phyloP scores from a whole-genome alignment of 345 rosid species.

The Camelina laxa region DNA sequence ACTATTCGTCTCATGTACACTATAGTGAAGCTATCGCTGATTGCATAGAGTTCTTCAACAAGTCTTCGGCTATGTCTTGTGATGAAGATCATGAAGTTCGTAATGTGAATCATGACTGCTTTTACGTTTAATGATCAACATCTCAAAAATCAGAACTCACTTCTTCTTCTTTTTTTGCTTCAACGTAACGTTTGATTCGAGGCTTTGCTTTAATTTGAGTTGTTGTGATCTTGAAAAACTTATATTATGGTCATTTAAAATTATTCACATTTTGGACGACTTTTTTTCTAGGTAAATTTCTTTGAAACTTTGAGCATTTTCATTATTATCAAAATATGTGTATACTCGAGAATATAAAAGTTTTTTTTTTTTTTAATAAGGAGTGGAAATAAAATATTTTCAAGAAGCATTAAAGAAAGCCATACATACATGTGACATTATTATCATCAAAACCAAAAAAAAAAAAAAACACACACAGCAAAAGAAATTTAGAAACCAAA shows the following conservation, averaged over 20 bases:
- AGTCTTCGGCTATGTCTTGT: constrained; percentile 70
- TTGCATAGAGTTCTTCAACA: constrained; percentile 94
- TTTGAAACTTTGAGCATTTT: not conserved
- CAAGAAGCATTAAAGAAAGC: constrained; percentile 24
- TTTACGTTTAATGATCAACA: constrained; percentile 34
- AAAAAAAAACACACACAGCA: not conserved
- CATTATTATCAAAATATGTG: not conserved
- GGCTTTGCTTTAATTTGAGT: constrained; percentile 26
- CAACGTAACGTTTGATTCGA: constrained; percentile 23
- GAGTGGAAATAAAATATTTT: not conserved
- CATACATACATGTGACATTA: constrained; percentile 22
- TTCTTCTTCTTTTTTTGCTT: not conserved
- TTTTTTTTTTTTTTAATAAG: not conserved
- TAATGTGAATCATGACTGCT: constrained; percentile 52
- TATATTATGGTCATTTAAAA: not conserved
- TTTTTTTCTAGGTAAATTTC: not conserved
- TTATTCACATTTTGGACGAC: not conserved
- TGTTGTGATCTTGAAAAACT: constrained; percentile 20
- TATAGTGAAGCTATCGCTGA: constrained; percentile 88
- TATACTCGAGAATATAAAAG: not conserved
- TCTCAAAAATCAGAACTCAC: not conserved
- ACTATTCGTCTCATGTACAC: constrained; percentile 83
- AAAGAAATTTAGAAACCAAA: not conserved
- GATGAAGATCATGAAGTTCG: constrained; percentile 61
- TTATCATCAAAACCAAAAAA: constrained; percentile 11